These are phyloP conservation scores for Daedalea quercina DNA, from an alignment of 768 basidiomycete species.

Conservation along the genomic window DNA sequence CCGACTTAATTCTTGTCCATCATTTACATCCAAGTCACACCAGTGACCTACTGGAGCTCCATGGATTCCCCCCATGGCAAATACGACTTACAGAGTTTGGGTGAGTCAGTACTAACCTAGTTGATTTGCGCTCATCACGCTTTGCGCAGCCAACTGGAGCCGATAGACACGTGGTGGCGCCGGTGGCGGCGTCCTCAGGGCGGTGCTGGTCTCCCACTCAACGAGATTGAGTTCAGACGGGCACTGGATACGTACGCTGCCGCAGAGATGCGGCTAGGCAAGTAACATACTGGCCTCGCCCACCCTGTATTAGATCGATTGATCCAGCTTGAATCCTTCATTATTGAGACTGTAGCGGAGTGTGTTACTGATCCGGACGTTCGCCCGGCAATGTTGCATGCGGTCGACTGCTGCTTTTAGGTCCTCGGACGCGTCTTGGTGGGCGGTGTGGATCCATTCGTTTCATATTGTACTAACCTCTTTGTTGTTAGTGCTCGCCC, in stretches of 20 bases:
- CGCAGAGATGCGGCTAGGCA: conserved; percentile 77
- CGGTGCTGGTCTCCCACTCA: conserved; percentile 6
- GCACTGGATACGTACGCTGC: conserved; percentile 69
- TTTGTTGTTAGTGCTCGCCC: too few species aligned
- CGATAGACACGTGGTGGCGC: too few species aligned
- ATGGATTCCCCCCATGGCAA: conserved; percentile 84
- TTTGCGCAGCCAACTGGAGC: too few species aligned
- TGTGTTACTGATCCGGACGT: too few species aligned
- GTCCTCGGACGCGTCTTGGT: too few species aligned
- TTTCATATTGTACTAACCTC: too few species aligned
- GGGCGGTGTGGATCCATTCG: too few species aligned
- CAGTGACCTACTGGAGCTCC: conserved; percentile 50
- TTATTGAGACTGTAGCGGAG: too few species aligned
- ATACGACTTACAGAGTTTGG: conserved; percentile 74
- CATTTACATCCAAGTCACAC: conserved; percentile 35
- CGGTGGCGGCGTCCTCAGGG: background rate
- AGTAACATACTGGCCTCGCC: conserved; percentile 25
- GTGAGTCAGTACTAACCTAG: conserved; percentile 34
- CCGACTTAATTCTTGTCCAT: conserved; percentile 77
- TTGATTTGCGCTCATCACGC: too few species aligned
- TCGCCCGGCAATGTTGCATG: too few species aligned
- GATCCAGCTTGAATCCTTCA: too few species aligned
- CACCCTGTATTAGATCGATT: background rate
- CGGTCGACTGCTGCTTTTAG: too few species aligned
- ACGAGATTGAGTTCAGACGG: conserved; percentile 51